Conservation (phyloP, 2,329 filamentous ascomycete species). For the Cercospora sojina region DNA sequence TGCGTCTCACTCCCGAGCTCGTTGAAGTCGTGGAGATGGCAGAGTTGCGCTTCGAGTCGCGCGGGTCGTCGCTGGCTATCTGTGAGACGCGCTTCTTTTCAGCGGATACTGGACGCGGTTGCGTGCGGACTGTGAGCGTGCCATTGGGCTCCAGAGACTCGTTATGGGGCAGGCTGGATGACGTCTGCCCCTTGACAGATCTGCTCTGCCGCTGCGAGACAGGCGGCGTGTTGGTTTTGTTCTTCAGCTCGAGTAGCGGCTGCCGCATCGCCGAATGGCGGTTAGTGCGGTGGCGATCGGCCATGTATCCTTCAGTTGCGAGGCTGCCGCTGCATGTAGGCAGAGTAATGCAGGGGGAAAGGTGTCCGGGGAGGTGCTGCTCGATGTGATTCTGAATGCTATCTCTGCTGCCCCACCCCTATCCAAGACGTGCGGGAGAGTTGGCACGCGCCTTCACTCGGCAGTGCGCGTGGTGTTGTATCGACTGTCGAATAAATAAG, state of each 20-base stretch:
- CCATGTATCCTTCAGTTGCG: constrained; percentile 26
- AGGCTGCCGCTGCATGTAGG: not conserved
- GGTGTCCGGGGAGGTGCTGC: constrained; percentile 10
- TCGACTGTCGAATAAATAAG: constrained; percentile 27
- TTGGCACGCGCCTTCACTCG: constrained; percentile 6
- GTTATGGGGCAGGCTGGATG: constrained; percentile 42
- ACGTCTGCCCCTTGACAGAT: constrained; percentile 24
- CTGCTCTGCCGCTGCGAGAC: constrained; percentile 21
- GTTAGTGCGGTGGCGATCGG: constrained; percentile 33
- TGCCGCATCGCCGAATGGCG: constrained; percentile 30
- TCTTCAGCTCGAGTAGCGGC: constrained; percentile 34
- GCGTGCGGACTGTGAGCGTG: constrained; percentile 43
- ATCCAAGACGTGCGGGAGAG: constrained; percentile 23
- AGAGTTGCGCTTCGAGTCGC: constrained; percentile 53
- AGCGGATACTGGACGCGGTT: constrained; percentile 35
- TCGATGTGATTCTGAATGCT: constrained; percentile 18
- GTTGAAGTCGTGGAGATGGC: constrained; percentile 57
- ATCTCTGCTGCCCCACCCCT: constrained; percentile 17
- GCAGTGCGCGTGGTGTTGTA: constrained; percentile 9
- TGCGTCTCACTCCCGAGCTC: constrained; percentile 50
- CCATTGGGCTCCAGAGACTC: constrained; percentile 48
- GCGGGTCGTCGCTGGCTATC: constrained; percentile 47
- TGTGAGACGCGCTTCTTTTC: constrained; percentile 57
- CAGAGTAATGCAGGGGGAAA: constrained; percentile 4
- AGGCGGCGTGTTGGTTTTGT: constrained; percentile 34